phyloP scores from a whole-genome alignment of 257 asterid genomes.

The Scutellaria baicalensis region DNA sequence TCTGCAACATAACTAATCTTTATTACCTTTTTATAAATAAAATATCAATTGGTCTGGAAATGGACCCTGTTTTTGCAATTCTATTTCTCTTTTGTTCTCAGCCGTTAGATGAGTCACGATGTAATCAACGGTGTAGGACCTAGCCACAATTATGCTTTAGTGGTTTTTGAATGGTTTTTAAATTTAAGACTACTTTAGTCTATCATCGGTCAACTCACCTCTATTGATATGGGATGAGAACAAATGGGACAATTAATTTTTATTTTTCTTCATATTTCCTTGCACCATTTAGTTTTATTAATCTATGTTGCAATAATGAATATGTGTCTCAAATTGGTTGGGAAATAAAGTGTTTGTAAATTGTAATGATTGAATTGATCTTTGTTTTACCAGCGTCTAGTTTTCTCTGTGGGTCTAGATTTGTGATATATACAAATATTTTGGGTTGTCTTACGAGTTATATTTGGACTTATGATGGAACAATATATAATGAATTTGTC shows the following conservation, averaged over 20 bases:
- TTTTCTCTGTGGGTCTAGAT: no score
- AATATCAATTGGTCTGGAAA: constrained; percentile 17
- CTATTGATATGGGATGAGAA: background rate
- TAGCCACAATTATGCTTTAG: background rate
- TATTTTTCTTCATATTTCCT: no score
- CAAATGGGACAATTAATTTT: background rate
- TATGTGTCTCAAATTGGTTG: no score
- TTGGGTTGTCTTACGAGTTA: no score
- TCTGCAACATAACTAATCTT: constrained; percentile 27
- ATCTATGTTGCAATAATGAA: no score
- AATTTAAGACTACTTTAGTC: background rate
- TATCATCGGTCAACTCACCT: background rate
- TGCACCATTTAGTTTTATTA: no score
- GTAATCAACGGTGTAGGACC: constrained; percentile 22
- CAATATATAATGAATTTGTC: no score
- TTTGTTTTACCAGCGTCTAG: no score
- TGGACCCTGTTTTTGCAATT: constrained; percentile 18
- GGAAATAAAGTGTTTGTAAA: no score
- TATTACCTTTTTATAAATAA: constrained; percentile 12
- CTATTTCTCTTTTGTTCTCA: constrained; percentile 10
- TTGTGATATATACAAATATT: no score
- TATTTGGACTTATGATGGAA: no score
- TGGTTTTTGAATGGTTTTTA: background rate
- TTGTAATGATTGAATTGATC: no score
- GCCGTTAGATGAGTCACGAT: constrained; percentile 22